These are phyloP conservation scores for Cryptococcus amylolentus DNA, from an alignment of 1,284 basidiomycete genomes.

Conservation along the genomic window DNA sequence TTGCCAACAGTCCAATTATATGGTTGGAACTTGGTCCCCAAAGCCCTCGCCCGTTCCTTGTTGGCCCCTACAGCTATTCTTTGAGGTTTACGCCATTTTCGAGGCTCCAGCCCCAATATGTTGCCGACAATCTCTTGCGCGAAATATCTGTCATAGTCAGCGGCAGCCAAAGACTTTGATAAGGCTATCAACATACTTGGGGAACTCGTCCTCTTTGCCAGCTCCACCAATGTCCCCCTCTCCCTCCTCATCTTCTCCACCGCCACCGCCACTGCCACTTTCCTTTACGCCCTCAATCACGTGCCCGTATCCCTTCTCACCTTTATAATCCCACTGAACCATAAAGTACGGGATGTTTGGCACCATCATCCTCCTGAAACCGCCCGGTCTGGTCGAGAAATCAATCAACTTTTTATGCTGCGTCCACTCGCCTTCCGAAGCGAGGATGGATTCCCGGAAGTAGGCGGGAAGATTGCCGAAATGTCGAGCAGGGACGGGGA, in stretches of 20 bases:
- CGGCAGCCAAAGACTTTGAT: not conserved
- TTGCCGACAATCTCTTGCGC: slow-evolving; percentile 93
- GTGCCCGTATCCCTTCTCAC: slow-evolving; percentile 94
- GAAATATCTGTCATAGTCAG: slow-evolving; percentile 65
- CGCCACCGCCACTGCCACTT: slow-evolving; percentile 51
- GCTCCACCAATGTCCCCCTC: slow-evolving; percentile 60
- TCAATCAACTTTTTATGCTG: slow-evolving; percentile 96
- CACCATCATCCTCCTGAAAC: slow-evolving; percentile 88
- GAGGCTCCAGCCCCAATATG: slow-evolving; percentile 80
- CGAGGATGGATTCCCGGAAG: slow-evolving; percentile 90
- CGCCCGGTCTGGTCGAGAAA: slow-evolving; percentile 80
- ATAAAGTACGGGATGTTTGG: slow-evolving; percentile 97
- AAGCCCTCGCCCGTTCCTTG: slow-evolving; percentile 61
- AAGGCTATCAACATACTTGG: slow-evolving; percentile 60
- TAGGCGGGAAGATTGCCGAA: slow-evolving; percentile 86
- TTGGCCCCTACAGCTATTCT: slow-evolving; percentile 68
- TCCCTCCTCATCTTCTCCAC: slow-evolving; percentile 56
- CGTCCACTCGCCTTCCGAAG: slow-evolving; percentile 92
- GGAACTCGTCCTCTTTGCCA: slow-evolving; percentile 65
- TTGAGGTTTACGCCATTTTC: slow-evolving; percentile 76
- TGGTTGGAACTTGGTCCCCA: slow-evolving; percentile 48
- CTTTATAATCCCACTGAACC: slow-evolving; percentile 96
- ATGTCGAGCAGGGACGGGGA: slow-evolving; percentile 79
- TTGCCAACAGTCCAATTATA: slow-evolving; percentile 48
- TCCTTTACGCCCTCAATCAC: slow-evolving; percentile 86